Conservation (phyloP, 2,329 filamentous ascomycete genomes). For the Phaeoacremonium minimum region DNA sequence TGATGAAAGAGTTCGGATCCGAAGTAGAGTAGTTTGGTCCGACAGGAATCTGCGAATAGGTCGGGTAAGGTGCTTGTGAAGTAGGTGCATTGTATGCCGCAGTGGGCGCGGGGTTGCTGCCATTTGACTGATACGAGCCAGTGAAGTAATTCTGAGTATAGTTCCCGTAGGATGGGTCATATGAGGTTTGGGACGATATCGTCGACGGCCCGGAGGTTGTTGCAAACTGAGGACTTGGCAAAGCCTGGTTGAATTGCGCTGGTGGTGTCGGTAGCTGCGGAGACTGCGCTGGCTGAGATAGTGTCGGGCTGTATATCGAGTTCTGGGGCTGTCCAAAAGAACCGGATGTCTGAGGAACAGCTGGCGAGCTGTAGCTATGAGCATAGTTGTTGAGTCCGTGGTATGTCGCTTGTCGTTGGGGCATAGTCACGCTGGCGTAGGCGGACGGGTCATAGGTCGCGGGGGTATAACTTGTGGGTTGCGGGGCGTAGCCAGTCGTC, state of each 20-base stretch:
- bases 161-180: conserved; percentile 27
- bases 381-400: conserved; percentile 41
- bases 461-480: conserved; percentile 43
- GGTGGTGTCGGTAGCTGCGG: conserved; percentile 16
- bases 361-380: conserved; percentile 33
- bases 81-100: conserved; percentile 20
- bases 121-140: conserved; percentile 33
- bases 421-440: conserved; percentile 43
- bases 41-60: conserved; percentile 47
- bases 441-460: conserved; percentile 56
- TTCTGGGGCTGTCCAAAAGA: conserved; percentile 31
- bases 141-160: conserved; percentile 24
- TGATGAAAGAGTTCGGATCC: conserved; percentile 41
- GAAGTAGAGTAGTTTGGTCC: conserved; percentile 43
- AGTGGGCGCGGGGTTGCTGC: conserved; percentile 29
- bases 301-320: conserved; percentile 21
- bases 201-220: neutral
- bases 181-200: conserved; percentile 19
- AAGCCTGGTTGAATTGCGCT: conserved; percentile 12
- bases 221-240: neutral
- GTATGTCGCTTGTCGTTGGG: conserved; percentile 48
- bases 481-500: conserved; percentile 26
- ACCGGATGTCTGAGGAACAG: conserved; percentile 26
- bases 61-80: conserved; percentile 46
- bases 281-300: conserved; percentile 20